phyloP scores from a whole-genome alignment of 495 filamentous ascomycete species.

The Opeltia flavorubescens region DNA sequence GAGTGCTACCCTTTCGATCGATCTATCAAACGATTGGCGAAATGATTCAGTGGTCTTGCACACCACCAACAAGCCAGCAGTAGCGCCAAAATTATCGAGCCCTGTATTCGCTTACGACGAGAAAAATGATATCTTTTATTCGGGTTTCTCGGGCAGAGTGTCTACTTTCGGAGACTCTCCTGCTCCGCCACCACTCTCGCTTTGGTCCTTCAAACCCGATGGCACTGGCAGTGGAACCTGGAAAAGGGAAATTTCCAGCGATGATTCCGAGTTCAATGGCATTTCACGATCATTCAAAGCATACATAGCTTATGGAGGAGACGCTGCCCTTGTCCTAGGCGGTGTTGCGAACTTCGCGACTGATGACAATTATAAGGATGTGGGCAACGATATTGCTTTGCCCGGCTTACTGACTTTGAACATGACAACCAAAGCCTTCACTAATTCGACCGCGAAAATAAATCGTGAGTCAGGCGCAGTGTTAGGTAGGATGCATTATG shows the following conservation, averaged over 20 bases:
- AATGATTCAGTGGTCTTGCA: slow-evolving; percentile 8
- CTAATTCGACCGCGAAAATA: slow-evolving; percentile 6
- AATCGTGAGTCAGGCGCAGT: neutral
- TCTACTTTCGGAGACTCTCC: neutral
- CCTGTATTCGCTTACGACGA: slow-evolving; percentile 9
- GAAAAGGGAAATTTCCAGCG: neutral
- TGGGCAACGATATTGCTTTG: neutral
- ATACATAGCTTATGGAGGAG: neutral
- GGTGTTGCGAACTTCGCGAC: neutral
- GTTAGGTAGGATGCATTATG: slow-evolving; percentile 9
- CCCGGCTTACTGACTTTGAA: slow-evolving; percentile 10
- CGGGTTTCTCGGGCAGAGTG: slow-evolving; percentile 2
- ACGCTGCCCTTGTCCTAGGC: slow-evolving; percentile 1
- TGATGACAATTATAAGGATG: neutral
- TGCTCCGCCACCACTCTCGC: neutral
- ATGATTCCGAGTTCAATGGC: neutral
- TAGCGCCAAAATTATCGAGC: slow-evolving; percentile 1
- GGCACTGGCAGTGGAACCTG: slow-evolving; percentile 8
- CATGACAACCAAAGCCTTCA: slow-evolving; percentile 4
- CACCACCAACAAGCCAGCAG: slow-evolving; percentile 6
- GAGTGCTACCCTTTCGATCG: slow-evolving; percentile 8
- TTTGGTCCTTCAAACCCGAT: slow-evolving; percentile 13
- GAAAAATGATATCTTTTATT: slow-evolving; percentile 3
- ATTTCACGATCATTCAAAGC: neutral
- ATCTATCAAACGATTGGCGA: slow-evolving; percentile 12